Percentiles rank a stretch among this genome's conserved stretches.
Evolutionary conservation across 2,329 filamentous ascomycete genomes (phyloP).

Genomic region (Dothistroma pini): DNA sequence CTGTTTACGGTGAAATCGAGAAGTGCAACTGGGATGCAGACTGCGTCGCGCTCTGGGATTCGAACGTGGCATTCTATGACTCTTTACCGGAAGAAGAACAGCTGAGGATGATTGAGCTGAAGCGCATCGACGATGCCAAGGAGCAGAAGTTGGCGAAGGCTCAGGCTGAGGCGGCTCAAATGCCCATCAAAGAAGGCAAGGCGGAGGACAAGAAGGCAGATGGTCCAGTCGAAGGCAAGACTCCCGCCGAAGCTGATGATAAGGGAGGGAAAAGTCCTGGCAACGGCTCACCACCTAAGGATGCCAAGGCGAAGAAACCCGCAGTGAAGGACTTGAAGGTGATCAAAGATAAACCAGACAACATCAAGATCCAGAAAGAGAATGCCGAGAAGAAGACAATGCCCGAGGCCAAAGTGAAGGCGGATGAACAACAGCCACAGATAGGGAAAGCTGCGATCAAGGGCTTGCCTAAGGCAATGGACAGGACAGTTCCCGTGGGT

Average conservation of each 20-base stretch:
- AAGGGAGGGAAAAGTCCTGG: neutral
- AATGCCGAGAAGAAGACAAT: slow-evolving; percentile 4
- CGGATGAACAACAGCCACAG: neutral
- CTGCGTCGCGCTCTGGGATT: slow-evolving; percentile 64
- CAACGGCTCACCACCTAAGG: neutral
- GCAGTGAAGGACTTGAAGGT: slow-evolving; percentile 3
- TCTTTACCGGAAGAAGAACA: slow-evolving; percentile 57
- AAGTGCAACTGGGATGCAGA: slow-evolving; percentile 65
- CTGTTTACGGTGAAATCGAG: slow-evolving; percentile 65
- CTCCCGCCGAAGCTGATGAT: neutral
- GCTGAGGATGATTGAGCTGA: slow-evolving; percentile 31
- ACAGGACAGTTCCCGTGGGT: neutral
- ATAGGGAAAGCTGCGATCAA: neutral
- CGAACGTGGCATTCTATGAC: slow-evolving; percentile 58
- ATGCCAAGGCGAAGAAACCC: slow-evolving; percentile 3
- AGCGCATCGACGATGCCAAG: neutral
- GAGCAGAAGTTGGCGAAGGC: neutral
- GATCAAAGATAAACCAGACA: slow-evolving; percentile 5
- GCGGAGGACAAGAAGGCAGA: slow-evolving; percentile 2
- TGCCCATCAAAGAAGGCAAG: slow-evolving; percentile 25
- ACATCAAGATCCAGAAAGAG: slow-evolving; percentile 4
- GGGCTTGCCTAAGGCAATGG: neutral
- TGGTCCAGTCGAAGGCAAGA: neutral
- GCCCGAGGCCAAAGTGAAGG: neutral
- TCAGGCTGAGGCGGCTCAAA: neutral